Base-by-base conservation (phyloP, 139 green algal species). In the Astrephomene gubernaculifera region DNA sequence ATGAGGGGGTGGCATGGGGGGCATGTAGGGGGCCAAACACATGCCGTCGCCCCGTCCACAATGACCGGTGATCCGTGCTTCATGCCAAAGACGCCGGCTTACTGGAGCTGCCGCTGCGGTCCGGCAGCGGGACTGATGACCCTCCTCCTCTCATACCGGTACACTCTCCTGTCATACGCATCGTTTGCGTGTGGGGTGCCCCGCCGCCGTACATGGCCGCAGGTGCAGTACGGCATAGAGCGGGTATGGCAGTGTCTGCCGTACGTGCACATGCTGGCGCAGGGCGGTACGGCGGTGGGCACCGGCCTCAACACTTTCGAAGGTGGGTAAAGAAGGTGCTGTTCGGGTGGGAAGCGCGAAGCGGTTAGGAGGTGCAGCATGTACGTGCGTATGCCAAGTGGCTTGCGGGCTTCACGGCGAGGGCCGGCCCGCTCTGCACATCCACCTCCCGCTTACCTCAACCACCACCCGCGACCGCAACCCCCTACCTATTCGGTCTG, bases 261-360 rank as follows among this genome's bases (percentile, higher is more conserved):
- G 0, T 75, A 91, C 3, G 89, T 99, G 60, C 92, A 93, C 83
- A 86, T 94, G 89, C 89, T 99, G 81, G 97, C 94, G 14, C 93
- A 98, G 89, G 96, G 97, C 69, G 97, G 97, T 74, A 99, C 97
- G 7, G 97, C 97, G 24, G 97, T 99, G 10, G 97, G 97, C 81
- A 99, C 97, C 10, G 97, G 97, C 7, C 90, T 99, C 33, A 99
- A 99, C 92, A 94, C 96, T 1, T 87, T 65, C 38, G 12, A 76
- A 44, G 86, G 86, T 87, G 57, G 8, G 84, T 10, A 71, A 21
- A 71, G 63, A 21, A 36, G 63, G 27, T 43, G 63, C 63, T 72
- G 65, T 25, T 17, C 17, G 17, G 49, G 17, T 57, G 17, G 49
- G 14, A 25, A 25, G 49, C 49, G 17, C 49, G 49, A 57, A 17